These are phyloP conservation scores for Asterionellopsis glacialis DNA, from an alignment of 108 stramenopile genomes.

Conservation along the genomic window DNA sequence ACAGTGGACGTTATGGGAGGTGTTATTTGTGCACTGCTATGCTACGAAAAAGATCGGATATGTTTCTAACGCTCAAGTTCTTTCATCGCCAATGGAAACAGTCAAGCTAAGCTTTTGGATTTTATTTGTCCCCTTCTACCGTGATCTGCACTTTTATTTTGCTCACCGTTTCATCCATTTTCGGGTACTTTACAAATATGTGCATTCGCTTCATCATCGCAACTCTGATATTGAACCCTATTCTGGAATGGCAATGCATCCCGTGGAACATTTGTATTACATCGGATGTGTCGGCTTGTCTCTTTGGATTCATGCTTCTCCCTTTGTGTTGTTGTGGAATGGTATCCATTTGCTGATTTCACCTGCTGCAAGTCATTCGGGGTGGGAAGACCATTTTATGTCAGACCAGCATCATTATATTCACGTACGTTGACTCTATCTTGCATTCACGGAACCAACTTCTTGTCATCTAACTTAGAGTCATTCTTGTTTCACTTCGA, in stretches of 20 bases:
- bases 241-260: slow-evolving; percentile 39
- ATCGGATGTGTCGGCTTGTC: slow-evolving; percentile 17
- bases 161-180: slow-evolving; percentile 33
- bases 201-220: slow-evolving; percentile 41
- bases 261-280: slow-evolving; percentile 36
- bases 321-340: slow-evolving; percentile 22
- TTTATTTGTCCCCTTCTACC: slow-evolving; percentile 14
- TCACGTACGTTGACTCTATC: slow-evolving; percentile 36
- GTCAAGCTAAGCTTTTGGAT: slow-evolving; percentile 3
- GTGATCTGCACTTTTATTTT: slow-evolving; percentile 28
- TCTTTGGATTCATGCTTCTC: slow-evolving; percentile 1
- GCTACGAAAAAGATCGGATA: slow-evolving; percentile 6
- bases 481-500: too few relatives aligned
- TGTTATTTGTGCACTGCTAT: slow-evolving; percentile 14
- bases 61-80: too few relatives aligned
- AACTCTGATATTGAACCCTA: slow-evolving; percentile 36
- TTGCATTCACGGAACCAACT: neutral
- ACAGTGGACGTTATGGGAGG: slow-evolving; percentile 31
- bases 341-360: slow-evolving; percentile 21
- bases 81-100: neutral
- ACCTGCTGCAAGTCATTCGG: slow-evolving; percentile 28
- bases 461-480: too few relatives aligned
- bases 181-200: slow-evolving; percentile 28
- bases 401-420: slow-evolving; percentile 22
- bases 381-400: slow-evolving; percentile 25